Percentiles rank a stretch among this genome's conserved stretches.
phyloP scores from a whole-genome alignment of 495 filamentous ascomycete species.

The Podospora appendiculata region DNA sequence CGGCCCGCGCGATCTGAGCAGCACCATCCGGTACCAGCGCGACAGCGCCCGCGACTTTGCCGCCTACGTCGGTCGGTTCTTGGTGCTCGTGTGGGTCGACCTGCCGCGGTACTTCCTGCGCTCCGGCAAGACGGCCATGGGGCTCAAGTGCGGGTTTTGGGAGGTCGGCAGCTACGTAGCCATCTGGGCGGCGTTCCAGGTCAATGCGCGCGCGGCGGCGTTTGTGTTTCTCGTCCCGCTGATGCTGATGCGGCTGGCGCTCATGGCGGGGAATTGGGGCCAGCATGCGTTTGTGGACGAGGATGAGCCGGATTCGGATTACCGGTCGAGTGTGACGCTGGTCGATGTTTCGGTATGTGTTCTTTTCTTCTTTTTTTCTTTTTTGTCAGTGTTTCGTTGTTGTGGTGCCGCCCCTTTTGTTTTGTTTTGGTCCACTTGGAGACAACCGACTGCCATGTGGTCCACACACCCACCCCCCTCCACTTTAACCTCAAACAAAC shows the following conservation, averaged over 20 bases:
- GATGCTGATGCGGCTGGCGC: constrained; percentile 49
- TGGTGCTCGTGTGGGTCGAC: constrained; percentile 65
- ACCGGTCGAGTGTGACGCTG: constrained; percentile 60
- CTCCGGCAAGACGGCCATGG: constrained; percentile 44
- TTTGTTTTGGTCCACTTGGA: background rate
- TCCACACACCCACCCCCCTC: no score
- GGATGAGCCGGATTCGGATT: constrained; percentile 62
- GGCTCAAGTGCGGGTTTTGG: constrained; percentile 44
- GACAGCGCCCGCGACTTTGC: constrained; percentile 56
- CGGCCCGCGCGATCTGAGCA: constrained; percentile 66
- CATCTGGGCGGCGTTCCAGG: constrained; percentile 37
- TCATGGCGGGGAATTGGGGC: constrained; percentile 78
- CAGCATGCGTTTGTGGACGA: constrained; percentile 71
- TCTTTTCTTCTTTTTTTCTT: background rate
- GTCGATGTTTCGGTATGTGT: constrained; percentile 61
- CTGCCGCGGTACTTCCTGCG: constrained; percentile 64
- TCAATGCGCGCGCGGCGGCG: constrained; percentile 39
- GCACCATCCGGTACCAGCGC: constrained; percentile 69
- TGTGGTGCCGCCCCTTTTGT: background rate
- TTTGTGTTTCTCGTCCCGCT: constrained; percentile 57
- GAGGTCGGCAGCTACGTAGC: constrained; percentile 47
- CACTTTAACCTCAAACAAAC: no score
- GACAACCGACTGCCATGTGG: no score
- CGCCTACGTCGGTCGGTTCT: constrained; percentile 63
- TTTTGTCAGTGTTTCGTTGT: background rate